Conservation (phyloP, 208 protist genomes). For the Leishmania aethiopica region DNA sequence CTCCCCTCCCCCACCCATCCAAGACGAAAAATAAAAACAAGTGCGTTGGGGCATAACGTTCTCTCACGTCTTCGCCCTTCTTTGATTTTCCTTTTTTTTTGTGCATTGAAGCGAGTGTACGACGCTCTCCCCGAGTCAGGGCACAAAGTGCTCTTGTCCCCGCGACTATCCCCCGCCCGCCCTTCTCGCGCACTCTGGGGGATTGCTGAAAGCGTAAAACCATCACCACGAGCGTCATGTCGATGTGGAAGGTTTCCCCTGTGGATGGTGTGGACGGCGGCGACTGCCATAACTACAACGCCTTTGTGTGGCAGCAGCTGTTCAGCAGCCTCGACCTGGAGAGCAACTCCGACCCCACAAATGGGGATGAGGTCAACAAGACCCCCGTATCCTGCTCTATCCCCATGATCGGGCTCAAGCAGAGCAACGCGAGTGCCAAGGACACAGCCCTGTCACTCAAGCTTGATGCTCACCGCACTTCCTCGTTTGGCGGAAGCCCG, state of each 20-base stretch:
- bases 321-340: constrained; percentile 19
- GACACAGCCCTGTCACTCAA: neutral
- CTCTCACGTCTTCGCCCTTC: neutral
- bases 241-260: constrained; percentile 15
- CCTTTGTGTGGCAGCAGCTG: constrained; percentile 19
- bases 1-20: neutral
- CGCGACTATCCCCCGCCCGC: neutral
- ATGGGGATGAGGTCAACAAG: neutral
- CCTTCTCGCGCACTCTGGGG: neutral
- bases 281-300: constrained; percentile 9
- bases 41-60: neutral
- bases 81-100: neutral
- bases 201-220: neutral
- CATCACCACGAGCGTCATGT: constrained; percentile 3
- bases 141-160: neutral
- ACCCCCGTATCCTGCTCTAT: neutral
- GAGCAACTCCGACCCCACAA: constrained; percentile 7
- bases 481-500: neutral
- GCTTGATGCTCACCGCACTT: neutral
- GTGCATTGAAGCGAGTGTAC: neutral
- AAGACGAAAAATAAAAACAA: neutral
- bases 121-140: neutral
- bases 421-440: neutral
- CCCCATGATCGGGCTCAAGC: neutral
- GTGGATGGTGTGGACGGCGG: neutral